Percentiles rank a stretch among this genome's conserved stretches.
Conservation (phyloP, 805 yeast genomes). For the Wickerhamiella occidentalis region DNA sequence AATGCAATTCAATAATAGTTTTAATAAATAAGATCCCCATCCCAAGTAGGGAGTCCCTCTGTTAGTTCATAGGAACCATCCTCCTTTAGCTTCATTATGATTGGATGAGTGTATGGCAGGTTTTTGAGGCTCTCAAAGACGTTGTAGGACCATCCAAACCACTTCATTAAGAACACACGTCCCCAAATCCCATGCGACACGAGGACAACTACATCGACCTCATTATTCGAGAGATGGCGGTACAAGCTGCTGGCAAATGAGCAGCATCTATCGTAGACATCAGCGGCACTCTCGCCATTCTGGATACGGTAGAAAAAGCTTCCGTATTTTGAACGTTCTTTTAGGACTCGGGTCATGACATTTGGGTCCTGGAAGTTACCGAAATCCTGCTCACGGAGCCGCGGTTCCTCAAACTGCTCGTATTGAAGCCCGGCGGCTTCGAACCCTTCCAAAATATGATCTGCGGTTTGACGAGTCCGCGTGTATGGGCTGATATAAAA, state of each 20-base stretch:
- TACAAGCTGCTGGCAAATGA: conserved; percentile 80
- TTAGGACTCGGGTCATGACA: conserved; percentile 65
- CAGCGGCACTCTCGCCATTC: conserved; percentile 92
- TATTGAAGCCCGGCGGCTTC: conserved; percentile 34
- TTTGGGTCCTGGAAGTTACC: conserved; percentile 58
- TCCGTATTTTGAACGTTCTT: conserved; percentile 77
- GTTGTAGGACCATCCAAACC: conserved; percentile 91
- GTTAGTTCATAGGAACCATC: conserved; percentile 36
- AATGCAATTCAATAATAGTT: too few relatives aligned
- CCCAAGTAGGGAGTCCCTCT: conserved; percentile 63
- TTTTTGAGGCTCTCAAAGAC: conserved; percentile 73
- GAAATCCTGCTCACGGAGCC: conserved; percentile 89
- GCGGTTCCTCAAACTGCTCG: conserved; percentile 69
- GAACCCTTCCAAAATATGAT: conserved; percentile 49
- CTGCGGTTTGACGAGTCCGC: conserved; percentile 74
- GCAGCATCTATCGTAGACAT: conserved; percentile 82
- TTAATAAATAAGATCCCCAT: conserved; percentile 28
- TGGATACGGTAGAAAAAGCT: conserved; percentile 83
- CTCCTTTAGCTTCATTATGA: conserved; percentile 56
- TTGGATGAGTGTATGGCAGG: conserved; percentile 72
- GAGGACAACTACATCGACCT: conserved; percentile 67
- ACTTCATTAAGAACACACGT: conserved; percentile 81
- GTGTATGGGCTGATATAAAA: conserved; percentile 80
- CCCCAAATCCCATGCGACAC: conserved; percentile 95
- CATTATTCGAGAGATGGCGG: conserved; percentile 56